Base-by-base conservation (phyloP, 441 rosid genomes). In the Populus trichocarpa region DNA sequence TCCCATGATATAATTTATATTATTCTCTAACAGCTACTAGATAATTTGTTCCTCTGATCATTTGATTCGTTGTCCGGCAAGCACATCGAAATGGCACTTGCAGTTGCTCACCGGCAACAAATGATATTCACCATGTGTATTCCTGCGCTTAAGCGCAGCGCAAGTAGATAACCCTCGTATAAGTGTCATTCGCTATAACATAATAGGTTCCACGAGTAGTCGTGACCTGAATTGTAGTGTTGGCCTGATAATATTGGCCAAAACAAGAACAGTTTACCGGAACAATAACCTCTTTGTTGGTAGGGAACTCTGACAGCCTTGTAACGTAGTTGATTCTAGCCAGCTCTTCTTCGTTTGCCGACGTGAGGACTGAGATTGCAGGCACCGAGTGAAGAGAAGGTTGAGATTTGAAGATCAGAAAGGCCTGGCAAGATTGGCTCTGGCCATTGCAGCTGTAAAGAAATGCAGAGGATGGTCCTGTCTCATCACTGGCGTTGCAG, bases 71-170 rank as follows among this genome's bases (percentile, higher is more conserved):
- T 3, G 90, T 83, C 22, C 89, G 91, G 78, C 91, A 90, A 75
- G 91, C 91, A 76, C 91, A 88, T 68, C 86, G 77, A 28, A 88
- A 86, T 5, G 87, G 90, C 5, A 90, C 82, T 35, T 33, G 75
- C 69, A 88, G 28, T 59, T 38, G 63, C 20, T 72, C 7, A 18
- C 82, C 86, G 0, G 74, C 36, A 0, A 5, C 81, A 87, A 68
- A 20, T 71, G 59, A 14, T 22, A 59, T 35, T 75, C 79, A 16
- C 64, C 69, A 0, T 74, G 61, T 2, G 10, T 23, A 67, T 88
- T 88, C 26, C 59, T 85, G 6, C 61, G 81, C 81, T 20, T 75
- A 63, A 88, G 81, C 26, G 83, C 67, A 70, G 71, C 69, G 53
- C 88, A 89, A 28, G 88, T 77, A 32, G 90, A 75, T 23, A 89